Conservation (phyloP, 2,329 filamentous ascomycete species). For the Fusarium austroafricanum region DNA sequence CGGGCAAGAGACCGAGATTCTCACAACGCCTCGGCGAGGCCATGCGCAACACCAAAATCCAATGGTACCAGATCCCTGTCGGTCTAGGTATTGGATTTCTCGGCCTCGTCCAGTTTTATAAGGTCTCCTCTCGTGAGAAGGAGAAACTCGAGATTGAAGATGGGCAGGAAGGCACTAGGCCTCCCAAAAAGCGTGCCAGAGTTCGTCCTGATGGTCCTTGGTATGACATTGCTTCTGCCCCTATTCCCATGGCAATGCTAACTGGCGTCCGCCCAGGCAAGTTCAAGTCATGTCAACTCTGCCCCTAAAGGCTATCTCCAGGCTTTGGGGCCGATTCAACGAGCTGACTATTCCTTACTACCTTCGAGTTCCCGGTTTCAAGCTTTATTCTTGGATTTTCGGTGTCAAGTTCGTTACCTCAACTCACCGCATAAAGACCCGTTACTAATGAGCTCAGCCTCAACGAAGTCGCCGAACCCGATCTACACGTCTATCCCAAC, state of each 20-base stretch:
- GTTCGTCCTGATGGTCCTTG: conserved; percentile 88
- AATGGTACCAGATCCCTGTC: conserved; percentile 93
- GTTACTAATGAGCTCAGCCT: conserved; percentile 65
- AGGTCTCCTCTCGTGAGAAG: conserved; percentile 69
- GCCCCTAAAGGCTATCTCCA: conserved; percentile 88
- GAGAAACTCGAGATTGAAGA: conserved; percentile 61
- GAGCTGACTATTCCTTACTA: conserved; percentile 89
- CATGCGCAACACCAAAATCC: conserved; percentile 67
- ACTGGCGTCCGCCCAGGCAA: conserved; percentile 64
- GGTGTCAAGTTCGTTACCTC: conserved; percentile 74
- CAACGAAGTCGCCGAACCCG: conserved; percentile 86
- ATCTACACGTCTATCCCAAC: conserved; percentile 91
- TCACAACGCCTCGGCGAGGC: conserved; percentile 63
- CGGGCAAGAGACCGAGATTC: conserved; percentile 62
- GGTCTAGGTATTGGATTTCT: conserved; percentile 87
- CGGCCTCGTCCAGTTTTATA: conserved; percentile 85
- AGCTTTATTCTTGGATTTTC: conserved; percentile 89
- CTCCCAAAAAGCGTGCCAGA: conserved; percentile 65
- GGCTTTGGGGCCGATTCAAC: conserved; percentile 92
- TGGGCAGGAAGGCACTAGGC: conserved; percentile 54
- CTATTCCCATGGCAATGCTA: conserved; percentile 30
- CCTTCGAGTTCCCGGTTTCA: conserved; percentile 88
- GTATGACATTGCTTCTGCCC: conserved; percentile 54
- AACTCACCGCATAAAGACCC: not conserved
- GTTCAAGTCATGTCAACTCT: conserved; percentile 94